Evolutionary conservation across 1,284 basidiomycete species (phyloP).

Genomic region (Ceratobasidium sp.): DNA sequence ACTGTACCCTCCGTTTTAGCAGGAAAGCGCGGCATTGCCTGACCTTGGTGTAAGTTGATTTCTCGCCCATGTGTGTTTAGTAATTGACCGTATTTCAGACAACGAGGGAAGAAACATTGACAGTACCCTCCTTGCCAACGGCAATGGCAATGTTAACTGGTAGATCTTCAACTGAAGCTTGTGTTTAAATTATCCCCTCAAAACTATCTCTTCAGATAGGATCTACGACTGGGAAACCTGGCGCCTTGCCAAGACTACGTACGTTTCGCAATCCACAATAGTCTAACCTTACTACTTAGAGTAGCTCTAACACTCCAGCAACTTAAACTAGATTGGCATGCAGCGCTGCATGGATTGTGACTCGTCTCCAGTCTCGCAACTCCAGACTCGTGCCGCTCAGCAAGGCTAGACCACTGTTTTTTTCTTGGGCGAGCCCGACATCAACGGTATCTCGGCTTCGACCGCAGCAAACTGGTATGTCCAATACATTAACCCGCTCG

Average conservation of each 20-base stretch:
- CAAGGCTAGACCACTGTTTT: slow-evolving; percentile 42
- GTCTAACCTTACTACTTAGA: too few species aligned
- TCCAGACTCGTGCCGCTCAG: slow-evolving; percentile 38
- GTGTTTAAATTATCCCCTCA: too few species aligned
- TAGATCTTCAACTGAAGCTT: too few species aligned
- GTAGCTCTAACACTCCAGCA: neutral
- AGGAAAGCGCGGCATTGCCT: slow-evolving; percentile 35
- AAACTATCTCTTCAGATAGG: too few species aligned
- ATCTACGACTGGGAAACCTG: slow-evolving; percentile 44
- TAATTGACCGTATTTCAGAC: neutral
- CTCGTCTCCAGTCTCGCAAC: slow-evolving; percentile 35
- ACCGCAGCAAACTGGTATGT: slow-evolving; percentile 39
- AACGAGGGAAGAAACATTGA: slow-evolving; percentile 25
- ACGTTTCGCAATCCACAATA: neutral
- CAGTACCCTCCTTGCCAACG: neutral
- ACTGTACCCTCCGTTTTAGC: neutral
- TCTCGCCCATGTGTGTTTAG: neutral
- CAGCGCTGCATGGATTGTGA: slow-evolving; percentile 27
- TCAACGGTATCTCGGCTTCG: slow-evolving; percentile 15
- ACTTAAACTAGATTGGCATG: slow-evolving; percentile 41
- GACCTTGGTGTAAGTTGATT: slow-evolving; percentile 39
- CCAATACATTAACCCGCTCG: slow-evolving; percentile 39
- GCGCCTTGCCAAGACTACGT: slow-evolving; percentile 29
- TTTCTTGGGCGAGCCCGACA: slow-evolving; percentile 40
- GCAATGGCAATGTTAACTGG: neutral